Evolutionary conservation across 768 basidiomycete species (phyloP).

Genomic region (Tulasnella sp.): DNA sequence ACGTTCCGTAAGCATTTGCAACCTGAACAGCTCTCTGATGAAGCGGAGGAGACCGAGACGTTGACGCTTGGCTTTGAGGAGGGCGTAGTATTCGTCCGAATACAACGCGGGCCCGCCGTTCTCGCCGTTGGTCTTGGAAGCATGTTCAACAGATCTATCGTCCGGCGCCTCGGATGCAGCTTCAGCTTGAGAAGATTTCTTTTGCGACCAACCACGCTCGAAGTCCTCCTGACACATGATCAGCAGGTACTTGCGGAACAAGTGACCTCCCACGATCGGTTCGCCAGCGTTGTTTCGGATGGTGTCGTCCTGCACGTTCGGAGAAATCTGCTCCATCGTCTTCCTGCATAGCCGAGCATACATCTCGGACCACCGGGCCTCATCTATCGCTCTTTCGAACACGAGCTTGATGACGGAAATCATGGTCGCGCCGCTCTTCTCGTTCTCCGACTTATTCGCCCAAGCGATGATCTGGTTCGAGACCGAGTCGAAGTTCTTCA

Average conservation of each 20-base stretch:
- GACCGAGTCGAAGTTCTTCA: slow-evolving; percentile 95
- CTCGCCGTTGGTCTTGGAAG: too few species aligned
- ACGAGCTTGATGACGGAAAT: slow-evolving; percentile 95
- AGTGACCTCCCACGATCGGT: slow-evolving; percentile 83
- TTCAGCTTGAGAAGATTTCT: too few species aligned
- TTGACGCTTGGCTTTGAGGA: too few species aligned
- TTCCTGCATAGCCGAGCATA: slow-evolving; percentile 92
- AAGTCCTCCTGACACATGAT: slow-evolving; percentile 98
- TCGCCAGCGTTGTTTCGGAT: slow-evolving; percentile 77
- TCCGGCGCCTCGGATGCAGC: too few species aligned
- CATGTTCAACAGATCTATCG: too few species aligned
- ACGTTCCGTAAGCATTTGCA: too few species aligned
- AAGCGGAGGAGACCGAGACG: too few species aligned
- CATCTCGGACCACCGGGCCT: slow-evolving; percentile 95
- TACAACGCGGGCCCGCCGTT: too few species aligned
- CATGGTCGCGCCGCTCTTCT: slow-evolving; percentile 89
- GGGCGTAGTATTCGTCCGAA: too few species aligned
- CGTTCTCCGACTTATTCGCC: slow-evolving; percentile 90
- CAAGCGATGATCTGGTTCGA: slow-evolving; percentile 91
- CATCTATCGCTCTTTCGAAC: slow-evolving; percentile 96
- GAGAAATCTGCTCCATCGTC: slow-evolving; percentile 91
- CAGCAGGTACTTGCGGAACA: slow-evolving; percentile 95
- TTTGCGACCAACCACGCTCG: too few species aligned
- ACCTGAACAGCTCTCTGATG: too few species aligned
- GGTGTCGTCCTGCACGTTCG: slow-evolving; percentile 82